Evolutionary conservation across 306 rosid species (phyloP), one percentile per base, ranked within the genome.

Genomic region (Quercus aquifolioides): DNA sequence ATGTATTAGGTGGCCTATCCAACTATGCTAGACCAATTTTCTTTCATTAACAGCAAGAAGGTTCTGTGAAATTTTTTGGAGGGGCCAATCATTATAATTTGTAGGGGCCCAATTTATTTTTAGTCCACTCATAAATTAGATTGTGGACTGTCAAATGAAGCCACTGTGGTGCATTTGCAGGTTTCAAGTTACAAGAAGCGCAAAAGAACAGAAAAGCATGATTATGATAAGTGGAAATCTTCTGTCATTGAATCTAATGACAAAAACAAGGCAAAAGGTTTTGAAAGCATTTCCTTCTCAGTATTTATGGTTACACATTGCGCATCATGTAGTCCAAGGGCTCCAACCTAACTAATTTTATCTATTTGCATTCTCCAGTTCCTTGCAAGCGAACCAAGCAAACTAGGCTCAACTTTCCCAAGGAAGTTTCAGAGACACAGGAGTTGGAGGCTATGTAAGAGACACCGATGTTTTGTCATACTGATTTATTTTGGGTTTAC

Each of bases 161-260:
- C 46, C 33, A 6, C 56, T 15, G 30, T 82, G 68, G 71, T 74
- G 49, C 80, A 38, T 51, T 73, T 91, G 64, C 87, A 96, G 99
- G 69, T 76, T 69, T 89, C 98, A 80, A 75, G 91, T 54, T 89
- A 87, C 77, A 91, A 91, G 80, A 88, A 83, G 67, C 84, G 81
- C 74, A 93, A 90, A 55, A 84, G 77, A 78, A 78, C 65, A 77
- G 94, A 89, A 69, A 84, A 86, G 13, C 86, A 73, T 13, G 88
- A 82, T 33, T 92, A 91, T 56, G 88, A 88, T 76, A 82, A 91
- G 49, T 93, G 97, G 97, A 93, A 89, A 74, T 86, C 91, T 56
- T 79, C 91, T 56, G 97, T 95, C 52, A 56, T 93, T 51, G 79
- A 84, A 73, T 91, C 96, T 31, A 91, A 90, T 76, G 75, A 88